Percentiles rank a stretch among this genome's conserved stretches.
These are phyloP conservation scores for Penicillium cataractarum DNA, from an alignment of 495 filamentous ascomycete genomes.

Conservation along the genomic window DNA sequence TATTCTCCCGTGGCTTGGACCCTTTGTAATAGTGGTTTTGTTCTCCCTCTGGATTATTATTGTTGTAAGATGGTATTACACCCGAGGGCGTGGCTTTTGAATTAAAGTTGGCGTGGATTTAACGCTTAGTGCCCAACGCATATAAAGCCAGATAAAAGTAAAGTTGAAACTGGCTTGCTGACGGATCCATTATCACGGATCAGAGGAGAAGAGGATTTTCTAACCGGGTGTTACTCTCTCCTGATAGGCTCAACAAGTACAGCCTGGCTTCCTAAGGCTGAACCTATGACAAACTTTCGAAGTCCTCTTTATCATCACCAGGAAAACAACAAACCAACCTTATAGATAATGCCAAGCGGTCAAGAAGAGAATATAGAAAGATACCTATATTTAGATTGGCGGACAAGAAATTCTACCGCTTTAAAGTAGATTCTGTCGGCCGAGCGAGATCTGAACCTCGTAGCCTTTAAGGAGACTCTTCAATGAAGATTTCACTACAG, in stretches of 20 bases:
- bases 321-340: too few species aligned
- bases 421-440: too few species aligned
- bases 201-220: neutral
- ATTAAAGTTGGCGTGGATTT: neutral
- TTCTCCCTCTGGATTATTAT: neutral
- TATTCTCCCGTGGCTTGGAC: neutral
- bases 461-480: too few species aligned
- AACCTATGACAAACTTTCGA: neutral
- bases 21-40: slow-evolving; percentile 1
- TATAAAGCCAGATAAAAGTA: neutral
- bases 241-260: neutral
- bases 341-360: too few species aligned
- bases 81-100: neutral
- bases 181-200: too few species aligned
- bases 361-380: too few species aligned
- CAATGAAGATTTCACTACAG: too few species aligned
- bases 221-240: neutral
- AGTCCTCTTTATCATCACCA: too few species aligned
- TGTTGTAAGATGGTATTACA: neutral
- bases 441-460: too few species aligned
- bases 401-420: too few species aligned
- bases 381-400: too few species aligned
- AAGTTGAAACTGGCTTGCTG: too few species aligned
- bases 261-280: neutral
- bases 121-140: neutral